Base-by-base conservation (phyloP, 129 eudicot species). In the Ambrosia artemisiifolia region DNA sequence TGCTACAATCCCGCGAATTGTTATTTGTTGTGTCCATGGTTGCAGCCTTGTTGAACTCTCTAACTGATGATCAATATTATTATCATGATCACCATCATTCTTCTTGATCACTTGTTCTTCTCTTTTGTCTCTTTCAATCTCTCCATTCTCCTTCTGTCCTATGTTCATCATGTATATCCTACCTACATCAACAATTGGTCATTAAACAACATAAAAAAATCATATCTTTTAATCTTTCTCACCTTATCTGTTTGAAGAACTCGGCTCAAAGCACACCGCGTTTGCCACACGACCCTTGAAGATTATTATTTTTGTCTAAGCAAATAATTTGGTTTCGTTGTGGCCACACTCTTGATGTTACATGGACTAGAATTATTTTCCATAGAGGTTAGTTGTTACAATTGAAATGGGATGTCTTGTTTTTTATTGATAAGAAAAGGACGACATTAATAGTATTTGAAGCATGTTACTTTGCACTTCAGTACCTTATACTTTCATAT, bases 1-100 rank as follows among this genome's bases (percentile, higher is more conserved):
- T 2, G 91, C 85, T 2, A 87, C 46, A 1, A 87, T 67, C 38
- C 89, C 97, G 24, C 97, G 79, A 24, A 87, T 0, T 0, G 95
- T 91, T 8, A 91, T 81, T 73, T 87, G 97, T 66, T 85, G 67
- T 14, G 82, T 74, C 97, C 97, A 91, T 51, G 95, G 97, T 33
- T 79, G 95, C 34, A 79, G n/a, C 78, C 93, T 75, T 61, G 70
- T 83, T 54, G 71, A 24, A 33, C 74, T 75, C 13, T 65, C 74
- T 13, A 11, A 24, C n/a, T 75, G 71, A 18, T 48, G 74, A 67
- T 76, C 69, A 54, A 30, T 48, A 17, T 69, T 67, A 30, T 24
- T 1, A 6, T 36, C 7, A 36, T 63, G 2, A 24, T 57, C 36
- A 24, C 65, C 77, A 13, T 69, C 76, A 13, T 68, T 74, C 3